Evolutionary conservation across 1,284 basidiomycete genomes (phyloP).

Genomic region (Neolentinus lepideus): DNA sequence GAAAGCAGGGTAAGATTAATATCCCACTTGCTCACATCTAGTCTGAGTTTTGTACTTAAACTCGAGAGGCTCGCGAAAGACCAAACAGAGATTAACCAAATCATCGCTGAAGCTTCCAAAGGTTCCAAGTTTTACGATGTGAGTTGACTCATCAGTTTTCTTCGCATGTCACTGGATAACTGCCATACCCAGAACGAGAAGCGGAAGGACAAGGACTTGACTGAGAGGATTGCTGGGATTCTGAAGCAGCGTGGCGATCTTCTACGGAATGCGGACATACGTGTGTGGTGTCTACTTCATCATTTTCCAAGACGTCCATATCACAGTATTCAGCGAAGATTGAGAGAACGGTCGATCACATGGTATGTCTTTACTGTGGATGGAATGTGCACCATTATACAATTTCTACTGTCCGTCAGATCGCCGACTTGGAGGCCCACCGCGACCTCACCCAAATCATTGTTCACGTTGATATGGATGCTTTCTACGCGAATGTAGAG

Average conservation of each 20-base stretch:
- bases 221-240: constrained; percentile 61
- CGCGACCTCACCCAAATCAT: constrained; percentile 81
- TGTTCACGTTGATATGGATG: constrained; percentile 86
- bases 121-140: constrained; percentile 83
- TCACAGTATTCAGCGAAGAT: constrained; percentile 32
- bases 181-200: constrained; percentile 63
- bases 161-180: background rate
- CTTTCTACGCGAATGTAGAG: constrained; percentile 71
- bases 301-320: background rate
- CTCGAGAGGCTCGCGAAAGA: constrained; percentile 58
- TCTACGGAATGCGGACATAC: constrained; percentile 46
- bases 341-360: constrained; percentile 44
- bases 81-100: constrained; percentile 71
- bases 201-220: constrained; percentile 75
- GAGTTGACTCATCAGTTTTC: constrained; percentile 11
- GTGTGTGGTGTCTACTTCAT: constrained; percentile 33
- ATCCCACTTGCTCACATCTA: too few species aligned
- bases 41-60: too few species aligned
- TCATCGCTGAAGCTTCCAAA: constrained; percentile 77
- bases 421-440: constrained; percentile 67
- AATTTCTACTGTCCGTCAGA: constrained; percentile 33
- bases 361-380: constrained; percentile 26
- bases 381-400: constrained; percentile 1
- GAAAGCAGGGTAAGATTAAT: constrained; percentile 71
- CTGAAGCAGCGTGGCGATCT: constrained; percentile 59